These are phyloP conservation scores for Acorus calamus DNA, from an alignment of 106 monocot genomes.

Conservation along the genomic window DNA sequence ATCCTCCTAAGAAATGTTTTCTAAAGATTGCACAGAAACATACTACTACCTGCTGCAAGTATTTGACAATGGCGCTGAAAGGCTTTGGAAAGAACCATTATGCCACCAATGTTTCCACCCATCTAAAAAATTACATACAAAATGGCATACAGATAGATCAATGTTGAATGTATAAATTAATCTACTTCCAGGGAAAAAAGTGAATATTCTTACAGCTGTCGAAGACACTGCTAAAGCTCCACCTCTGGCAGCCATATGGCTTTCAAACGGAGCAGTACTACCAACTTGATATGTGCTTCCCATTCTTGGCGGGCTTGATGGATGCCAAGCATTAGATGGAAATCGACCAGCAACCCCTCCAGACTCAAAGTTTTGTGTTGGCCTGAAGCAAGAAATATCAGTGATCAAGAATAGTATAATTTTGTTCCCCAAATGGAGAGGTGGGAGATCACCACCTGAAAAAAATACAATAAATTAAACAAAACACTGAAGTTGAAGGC, in stretches of 20 bases:
- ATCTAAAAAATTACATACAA: no score
- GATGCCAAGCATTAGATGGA: constrained; percentile 56
- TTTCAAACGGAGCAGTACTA: constrained; percentile 34
- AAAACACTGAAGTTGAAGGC: not conserved
- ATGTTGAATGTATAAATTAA: not conserved
- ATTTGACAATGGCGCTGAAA: constrained; percentile 21
- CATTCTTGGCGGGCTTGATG: constrained; percentile 32
- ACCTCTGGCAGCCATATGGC: constrained; percentile 20
- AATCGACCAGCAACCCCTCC: constrained; percentile 36
- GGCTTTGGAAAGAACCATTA: constrained; percentile 31
- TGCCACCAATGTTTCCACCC: constrained; percentile 19
- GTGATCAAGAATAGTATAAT: not conserved
- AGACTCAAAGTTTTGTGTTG: constrained; percentile 37
- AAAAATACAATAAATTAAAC: not conserved
- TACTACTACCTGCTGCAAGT: constrained; percentile 3
- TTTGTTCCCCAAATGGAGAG: no score
- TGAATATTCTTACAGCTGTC: constrained; percentile 32
- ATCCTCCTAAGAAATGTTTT: no score
- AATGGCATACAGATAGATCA: not conserved
- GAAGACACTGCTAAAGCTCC: constrained; percentile 31
- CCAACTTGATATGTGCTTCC: constrained; percentile 26
- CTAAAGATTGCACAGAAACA: no score
- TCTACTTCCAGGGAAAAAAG: not conserved
- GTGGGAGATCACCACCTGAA: not conserved
- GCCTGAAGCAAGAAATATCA: constrained; percentile 16